phyloP scores from a whole-genome alignment of 2,329 filamentous ascomycete species.

The Triangularia verruculosa region DNA sequence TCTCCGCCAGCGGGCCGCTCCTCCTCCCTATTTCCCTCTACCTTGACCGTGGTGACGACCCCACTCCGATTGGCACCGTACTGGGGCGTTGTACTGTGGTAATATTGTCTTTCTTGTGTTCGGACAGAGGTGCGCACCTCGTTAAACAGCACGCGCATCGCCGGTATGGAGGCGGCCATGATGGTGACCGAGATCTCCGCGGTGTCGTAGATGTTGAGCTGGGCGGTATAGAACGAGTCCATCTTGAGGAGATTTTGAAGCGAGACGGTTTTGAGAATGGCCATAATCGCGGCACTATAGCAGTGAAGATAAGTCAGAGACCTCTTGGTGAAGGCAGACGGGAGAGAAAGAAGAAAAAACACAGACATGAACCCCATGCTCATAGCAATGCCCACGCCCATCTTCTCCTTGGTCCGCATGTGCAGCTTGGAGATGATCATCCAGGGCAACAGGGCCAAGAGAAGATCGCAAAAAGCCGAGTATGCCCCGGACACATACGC shows the following conservation, averaged over 20 bases:
- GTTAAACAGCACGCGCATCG: constrained; percentile 28
- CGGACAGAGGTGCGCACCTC: neutral
- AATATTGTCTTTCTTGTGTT: neutral
- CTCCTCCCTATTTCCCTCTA: neutral
- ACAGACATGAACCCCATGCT: constrained; percentile 33
- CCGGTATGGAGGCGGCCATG: constrained; percentile 33
- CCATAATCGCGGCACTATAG: constrained; percentile 26
- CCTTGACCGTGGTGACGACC: neutral
- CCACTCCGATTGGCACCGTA: neutral
- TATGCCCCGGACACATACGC: constrained; percentile 21
- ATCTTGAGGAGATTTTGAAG: constrained; percentile 15
- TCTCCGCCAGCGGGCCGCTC: neutral
- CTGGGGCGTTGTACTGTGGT: neutral
- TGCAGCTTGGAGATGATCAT: constrained; percentile 30
- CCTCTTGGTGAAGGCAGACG: neutral
- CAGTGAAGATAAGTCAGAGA: neutral
- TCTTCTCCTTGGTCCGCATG: constrained; percentile 31
- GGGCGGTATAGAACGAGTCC: constrained; percentile 20
- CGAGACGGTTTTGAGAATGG: constrained; percentile 29
- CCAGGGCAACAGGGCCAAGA: constrained; percentile 31
- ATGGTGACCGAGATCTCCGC: constrained; percentile 33
- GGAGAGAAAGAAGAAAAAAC: neutral
- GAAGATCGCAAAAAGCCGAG: constrained; percentile 28
- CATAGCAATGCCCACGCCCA: constrained; percentile 33
- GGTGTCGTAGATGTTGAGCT: constrained; percentile 27